These are phyloP conservation scores for Calonectria crousiana DNA, from an alignment of 2,329 filamentous ascomycete species.

Conservation along the genomic window DNA sequence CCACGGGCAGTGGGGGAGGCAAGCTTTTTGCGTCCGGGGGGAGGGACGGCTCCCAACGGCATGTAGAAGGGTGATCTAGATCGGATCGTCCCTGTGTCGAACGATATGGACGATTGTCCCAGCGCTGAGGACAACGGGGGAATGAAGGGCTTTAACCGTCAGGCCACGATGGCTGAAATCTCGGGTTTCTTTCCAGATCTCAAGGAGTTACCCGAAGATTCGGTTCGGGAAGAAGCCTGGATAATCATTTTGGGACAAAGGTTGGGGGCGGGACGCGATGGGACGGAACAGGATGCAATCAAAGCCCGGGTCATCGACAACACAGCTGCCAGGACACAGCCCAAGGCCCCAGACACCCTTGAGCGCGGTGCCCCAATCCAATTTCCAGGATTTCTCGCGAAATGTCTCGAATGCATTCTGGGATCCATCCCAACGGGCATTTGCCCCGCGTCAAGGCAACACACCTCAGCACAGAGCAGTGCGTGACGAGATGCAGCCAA, in stretches of 20 bases:
- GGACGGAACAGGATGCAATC: slow-evolving; percentile 3
- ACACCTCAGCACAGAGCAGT: slow-evolving; percentile 4
- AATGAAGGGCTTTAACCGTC: background rate
- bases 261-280: background rate
- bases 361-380: background rate
- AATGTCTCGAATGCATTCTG: slow-evolving; percentile 11
- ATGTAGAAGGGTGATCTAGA: slow-evolving; percentile 21
- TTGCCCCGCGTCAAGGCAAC: slow-evolving; percentile 7
- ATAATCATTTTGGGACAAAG: slow-evolving; percentile 1
- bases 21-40: slow-evolving; percentile 10
- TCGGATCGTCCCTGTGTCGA: slow-evolving; percentile 15
- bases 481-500: slow-evolving; percentile 4
- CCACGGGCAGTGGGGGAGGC: background rate
- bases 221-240: slow-evolving; percentile 3
- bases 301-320: background rate
- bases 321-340: background rate
- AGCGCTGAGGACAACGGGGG: background rate
- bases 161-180: background rate
- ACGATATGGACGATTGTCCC: background rate
- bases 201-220: background rate
- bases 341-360: slow-evolving; percentile 1
- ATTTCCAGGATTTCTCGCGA: background rate
- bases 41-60: slow-evolving; percentile 1
- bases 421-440: slow-evolving; percentile 9
- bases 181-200: slow-evolving; percentile 3